Conservation (phyloP, 441 rosid species). For the Pelargonium australe region DNA sequence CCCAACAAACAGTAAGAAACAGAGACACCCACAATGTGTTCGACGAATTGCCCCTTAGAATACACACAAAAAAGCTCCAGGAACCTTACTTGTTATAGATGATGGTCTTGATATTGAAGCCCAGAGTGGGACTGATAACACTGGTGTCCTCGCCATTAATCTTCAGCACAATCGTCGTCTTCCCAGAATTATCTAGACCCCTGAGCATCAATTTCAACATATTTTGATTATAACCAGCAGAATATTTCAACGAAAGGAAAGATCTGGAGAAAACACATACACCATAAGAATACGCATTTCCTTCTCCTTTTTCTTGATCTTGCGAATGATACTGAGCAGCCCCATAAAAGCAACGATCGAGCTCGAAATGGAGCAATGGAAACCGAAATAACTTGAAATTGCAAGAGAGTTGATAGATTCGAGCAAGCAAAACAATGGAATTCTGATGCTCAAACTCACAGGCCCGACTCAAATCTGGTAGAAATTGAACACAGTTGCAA, state of each 20-base stretch:
- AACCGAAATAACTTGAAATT: background rate
- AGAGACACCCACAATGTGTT: background rate
- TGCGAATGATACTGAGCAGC: slow-evolving; percentile 74
- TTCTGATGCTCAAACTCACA: no score
- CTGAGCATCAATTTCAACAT: background rate
- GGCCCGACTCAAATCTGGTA: no score
- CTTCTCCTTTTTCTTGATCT: slow-evolving; percentile 90
- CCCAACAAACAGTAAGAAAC: background rate
- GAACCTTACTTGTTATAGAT: slow-evolving; percentile 19
- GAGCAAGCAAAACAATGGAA: no score
- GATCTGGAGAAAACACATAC: slow-evolving; percentile 34
- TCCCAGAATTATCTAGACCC: slow-evolving; percentile 68
- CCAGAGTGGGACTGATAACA: slow-evolving; percentile 85
- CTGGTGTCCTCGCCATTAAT: slow-evolving; percentile 92
- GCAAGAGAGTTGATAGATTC: no score
- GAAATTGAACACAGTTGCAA: no score
- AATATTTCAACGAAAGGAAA: background rate
- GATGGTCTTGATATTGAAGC: slow-evolving; percentile 88
- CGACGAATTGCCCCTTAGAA: background rate
- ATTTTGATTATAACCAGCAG: background rate
- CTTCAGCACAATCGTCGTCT: slow-evolving; percentile 86
- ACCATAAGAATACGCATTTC: slow-evolving; percentile 99
- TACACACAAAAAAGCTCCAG: background rate
- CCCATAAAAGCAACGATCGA: slow-evolving; percentile 42
- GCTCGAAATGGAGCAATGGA: background rate